Conservation (phyloP, 345 rosid genomes). For the Leavenworthia alabamica region DNA sequence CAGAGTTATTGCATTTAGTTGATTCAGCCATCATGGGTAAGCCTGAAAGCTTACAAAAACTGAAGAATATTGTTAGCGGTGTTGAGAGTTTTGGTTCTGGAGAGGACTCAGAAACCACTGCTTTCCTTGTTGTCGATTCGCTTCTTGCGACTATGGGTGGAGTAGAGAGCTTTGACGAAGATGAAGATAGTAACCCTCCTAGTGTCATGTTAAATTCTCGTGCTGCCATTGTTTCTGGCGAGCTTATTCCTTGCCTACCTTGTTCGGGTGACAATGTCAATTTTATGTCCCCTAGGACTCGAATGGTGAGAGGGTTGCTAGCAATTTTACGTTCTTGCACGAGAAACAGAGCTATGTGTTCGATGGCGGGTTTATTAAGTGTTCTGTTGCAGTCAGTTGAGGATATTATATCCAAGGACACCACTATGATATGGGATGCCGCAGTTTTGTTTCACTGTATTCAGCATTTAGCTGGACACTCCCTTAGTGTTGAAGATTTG, state of each 20-base stretch:
- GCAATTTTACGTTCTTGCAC: slow-evolving; percentile 88
- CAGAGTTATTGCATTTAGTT: slow-evolving; percentile 90
- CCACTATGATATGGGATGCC: slow-evolving; percentile 60
- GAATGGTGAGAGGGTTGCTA: slow-evolving; percentile 86
- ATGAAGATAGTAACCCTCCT: slow-evolving; percentile 84
- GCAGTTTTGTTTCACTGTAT: slow-evolving; percentile 70
- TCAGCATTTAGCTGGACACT: slow-evolving; percentile 81
- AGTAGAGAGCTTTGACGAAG: slow-evolving; percentile 94
- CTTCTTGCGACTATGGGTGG: slow-evolving; percentile 99
- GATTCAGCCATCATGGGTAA: slow-evolving; percentile 99
- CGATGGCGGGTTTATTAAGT: slow-evolving; percentile 70
- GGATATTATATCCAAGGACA: slow-evolving; percentile 57
- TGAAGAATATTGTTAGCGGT: slow-evolving; percentile 77
- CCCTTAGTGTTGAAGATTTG: slow-evolving; percentile 68
- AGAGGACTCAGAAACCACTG: slow-evolving; percentile 65
- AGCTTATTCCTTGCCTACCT: slow-evolving; percentile 82
- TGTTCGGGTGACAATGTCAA: slow-evolving; percentile 53
- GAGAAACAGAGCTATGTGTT: slow-evolving; percentile 97
- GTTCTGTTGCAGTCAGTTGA: slow-evolving; percentile 79
- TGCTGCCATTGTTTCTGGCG: slow-evolving; percentile 89
- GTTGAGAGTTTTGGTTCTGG: slow-evolving; percentile 63
- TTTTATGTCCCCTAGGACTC: slow-evolving; percentile 87
- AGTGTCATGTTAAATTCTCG: slow-evolving; percentile 97
- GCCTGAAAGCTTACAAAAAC: slow-evolving; percentile 76
- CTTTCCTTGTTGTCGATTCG: slow-evolving; percentile 82